Evolutionary conservation across 331 rosid species (phyloP), one percentile per base, ranked within the genome.

Genomic region (Quercus tomentella): DNA sequence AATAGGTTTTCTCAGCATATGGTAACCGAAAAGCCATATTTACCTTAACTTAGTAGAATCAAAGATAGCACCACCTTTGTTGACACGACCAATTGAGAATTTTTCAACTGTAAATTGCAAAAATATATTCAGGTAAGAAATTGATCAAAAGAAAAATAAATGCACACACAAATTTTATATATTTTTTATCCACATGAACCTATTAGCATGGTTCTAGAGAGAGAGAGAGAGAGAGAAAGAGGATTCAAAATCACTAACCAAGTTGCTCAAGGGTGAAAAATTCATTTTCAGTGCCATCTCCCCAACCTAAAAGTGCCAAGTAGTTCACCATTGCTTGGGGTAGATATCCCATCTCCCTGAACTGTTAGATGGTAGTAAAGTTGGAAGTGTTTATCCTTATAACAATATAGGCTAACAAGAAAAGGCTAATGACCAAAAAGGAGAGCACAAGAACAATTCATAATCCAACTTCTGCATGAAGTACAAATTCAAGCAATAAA

Each of bases 261-360:
- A 95, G 98, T 76, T 93, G 90, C 77, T 89, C 88, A 63, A 91
- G 86, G 61, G 90, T 77, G 83, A 88, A 95, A 84, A 95, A 95
- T 81, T 95, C 97, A 80, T 95, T 92, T 80, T 93, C 99, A 2
- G 96, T 93, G 66, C 98, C 98, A 83, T 95, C 98, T 3, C 99
- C 97, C 99, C 99, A 95, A 72, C 99, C 99, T 89, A 95, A 90
- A 70, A 95, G 82, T 63, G 99, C 97, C 75, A 95, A 86, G 88
- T 93, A 93, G 86, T 93, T 93, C 81, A 84, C 92, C 93, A 93
- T 87, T 85, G 91, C 95, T 83, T 93, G 86, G n/a, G 97, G 97
- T 76, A 90, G 82, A 85, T 93, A 93, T 54, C 98, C 98, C 97
- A 93, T 93, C 91, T 93, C 97, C 89, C 84, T 90, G 86, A 84